Evolutionary conservation across 208 protist species (phyloP).

Genomic region (Acanthamoeba sp.): DNA sequence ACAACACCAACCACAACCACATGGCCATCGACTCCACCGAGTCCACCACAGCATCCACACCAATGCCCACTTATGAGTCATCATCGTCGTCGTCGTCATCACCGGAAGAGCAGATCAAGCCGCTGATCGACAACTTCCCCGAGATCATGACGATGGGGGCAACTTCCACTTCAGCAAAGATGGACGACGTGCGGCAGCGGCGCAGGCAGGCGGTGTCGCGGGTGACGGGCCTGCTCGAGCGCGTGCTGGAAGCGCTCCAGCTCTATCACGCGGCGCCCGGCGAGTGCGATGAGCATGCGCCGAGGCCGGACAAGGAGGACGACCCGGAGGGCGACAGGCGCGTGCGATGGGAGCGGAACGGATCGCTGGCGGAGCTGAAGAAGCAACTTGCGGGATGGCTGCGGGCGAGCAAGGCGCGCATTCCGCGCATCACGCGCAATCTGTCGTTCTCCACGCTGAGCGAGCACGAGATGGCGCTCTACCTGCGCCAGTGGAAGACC

Average conservation of each 20-base stretch:
- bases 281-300: not conserved
- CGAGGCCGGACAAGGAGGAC: not conserved
- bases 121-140: not conserved
- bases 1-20: too few relatives aligned
- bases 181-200: too few relatives aligned
- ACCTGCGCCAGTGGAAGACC: slow-evolving; percentile 7
- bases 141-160: not conserved
- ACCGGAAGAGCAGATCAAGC: too few relatives aligned
- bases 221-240: not conserved
- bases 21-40: not conserved
- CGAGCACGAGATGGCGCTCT: slow-evolving; percentile 47
- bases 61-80: too few relatives aligned
- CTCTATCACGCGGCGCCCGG: not conserved
- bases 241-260: not conserved
- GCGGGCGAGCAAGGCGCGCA: not conserved
- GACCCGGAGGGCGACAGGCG: not conserved
- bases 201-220: not conserved
- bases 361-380: not conserved
- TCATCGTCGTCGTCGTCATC: too few relatives aligned
- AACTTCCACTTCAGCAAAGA: too few relatives aligned
- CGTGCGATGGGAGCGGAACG: not conserved
- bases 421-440: slow-evolving; percentile 49
- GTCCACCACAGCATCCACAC: too few relatives aligned
- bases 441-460: slow-evolving; percentile 40
- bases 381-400: not conserved